These are phyloP conservation scores for Halocafeteria seosinensis DNA, from an alignment of 108 stramenopile genomes.

Conservation along the genomic window DNA sequence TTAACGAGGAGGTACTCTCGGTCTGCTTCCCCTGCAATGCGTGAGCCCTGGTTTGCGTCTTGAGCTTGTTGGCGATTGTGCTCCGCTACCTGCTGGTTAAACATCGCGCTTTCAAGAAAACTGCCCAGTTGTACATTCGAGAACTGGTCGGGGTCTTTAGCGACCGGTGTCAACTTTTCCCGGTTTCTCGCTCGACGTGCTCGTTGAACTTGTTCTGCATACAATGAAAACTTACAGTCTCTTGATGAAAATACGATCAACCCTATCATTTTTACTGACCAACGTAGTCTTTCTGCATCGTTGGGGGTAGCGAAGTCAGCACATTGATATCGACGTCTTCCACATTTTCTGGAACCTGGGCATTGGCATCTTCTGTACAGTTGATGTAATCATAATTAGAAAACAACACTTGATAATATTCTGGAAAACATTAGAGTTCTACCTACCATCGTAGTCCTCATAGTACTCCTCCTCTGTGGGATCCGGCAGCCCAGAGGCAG, in stretches of 20 bases:
- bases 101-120: conserved; percentile 47
- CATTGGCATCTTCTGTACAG: too few species aligned
- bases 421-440: too few species aligned
- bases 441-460: too few species aligned
- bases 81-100: neutral
- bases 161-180: conserved; percentile 64
- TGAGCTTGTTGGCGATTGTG: neutral
- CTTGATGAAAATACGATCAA: too few species aligned
- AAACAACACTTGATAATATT: too few species aligned
- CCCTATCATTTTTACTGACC: too few species aligned
- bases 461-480: too few species aligned
- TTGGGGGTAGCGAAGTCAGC: neutral
- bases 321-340: neutral
- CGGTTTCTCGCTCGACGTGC: conserved; percentile 56
- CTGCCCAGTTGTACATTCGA: conserved; percentile 61
- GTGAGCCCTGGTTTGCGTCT: neutral
- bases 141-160: conserved; percentile 58
- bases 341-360: too few species aligned
- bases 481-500: too few species aligned
- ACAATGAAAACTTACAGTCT: too few species aligned
- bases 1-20: neutral
- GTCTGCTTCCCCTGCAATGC: neutral
- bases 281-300: neutral
- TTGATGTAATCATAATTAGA: too few species aligned
- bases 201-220: conserved; percentile 13